phyloP scores from a whole-genome alignment of 495 filamentous ascomycete genomes.

The Aspergillus nidulans region DNA sequence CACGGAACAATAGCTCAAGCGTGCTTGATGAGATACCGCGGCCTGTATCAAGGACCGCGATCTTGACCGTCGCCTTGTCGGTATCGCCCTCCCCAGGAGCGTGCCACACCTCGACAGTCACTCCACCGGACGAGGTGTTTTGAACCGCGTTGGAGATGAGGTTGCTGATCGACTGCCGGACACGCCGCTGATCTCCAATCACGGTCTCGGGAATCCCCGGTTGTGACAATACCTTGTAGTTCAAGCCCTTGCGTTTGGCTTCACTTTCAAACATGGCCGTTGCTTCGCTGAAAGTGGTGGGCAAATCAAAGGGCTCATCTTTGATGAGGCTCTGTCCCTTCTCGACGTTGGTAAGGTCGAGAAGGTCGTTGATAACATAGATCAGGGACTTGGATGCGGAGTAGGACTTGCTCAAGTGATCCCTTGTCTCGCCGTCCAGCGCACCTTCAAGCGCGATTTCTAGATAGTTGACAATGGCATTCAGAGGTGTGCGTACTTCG shows the following conservation, averaged over 20 bases:
- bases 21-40: constrained; percentile 68
- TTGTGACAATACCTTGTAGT: constrained; percentile 62
- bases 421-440: constrained; percentile 77
- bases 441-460: constrained; percentile 88
- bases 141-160: constrained; percentile 84
- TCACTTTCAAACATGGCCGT: constrained; percentile 69
- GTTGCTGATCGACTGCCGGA: constrained; percentile 79
- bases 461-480: constrained; percentile 94
- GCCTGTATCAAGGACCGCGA: constrained; percentile 76
- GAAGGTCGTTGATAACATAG: constrained; percentile 92
- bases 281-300: constrained; percentile 68
- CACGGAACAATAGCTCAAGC: constrained; percentile 74
- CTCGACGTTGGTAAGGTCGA: constrained; percentile 88
- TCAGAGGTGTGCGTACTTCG: constrained; percentile 89
- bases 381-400: constrained; percentile 95
- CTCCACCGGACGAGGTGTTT: constrained; percentile 64
- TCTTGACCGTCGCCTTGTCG: constrained; percentile 58
- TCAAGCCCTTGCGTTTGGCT: constrained; percentile 68
- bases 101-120: constrained; percentile 66
- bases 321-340: constrained; percentile 76
- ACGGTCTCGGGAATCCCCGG: constrained; percentile 66
- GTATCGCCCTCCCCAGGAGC: constrained; percentile 30
- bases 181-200: constrained; percentile 71
- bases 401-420: constrained; percentile 70
- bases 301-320: constrained; percentile 75